Conservation (phyloP, 495 filamentous ascomycete genomes). For the Penicillium malachiteum region DNA sequence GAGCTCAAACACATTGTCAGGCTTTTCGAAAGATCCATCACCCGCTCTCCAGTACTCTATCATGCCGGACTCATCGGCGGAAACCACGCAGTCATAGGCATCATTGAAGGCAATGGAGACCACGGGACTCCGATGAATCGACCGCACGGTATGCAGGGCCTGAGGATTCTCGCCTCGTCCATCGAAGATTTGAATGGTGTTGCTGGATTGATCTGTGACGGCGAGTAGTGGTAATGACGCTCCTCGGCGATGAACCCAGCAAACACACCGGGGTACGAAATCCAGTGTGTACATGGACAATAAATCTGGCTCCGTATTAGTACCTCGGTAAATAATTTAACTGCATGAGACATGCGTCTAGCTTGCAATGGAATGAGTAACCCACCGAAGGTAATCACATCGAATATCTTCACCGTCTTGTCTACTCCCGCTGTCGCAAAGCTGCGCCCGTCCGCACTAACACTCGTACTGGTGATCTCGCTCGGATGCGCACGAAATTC, state of each 20-base stretch:
- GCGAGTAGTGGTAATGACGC: constrained; percentile 84
- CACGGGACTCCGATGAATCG: constrained; percentile 75
- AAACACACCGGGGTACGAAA: constrained; percentile 73
- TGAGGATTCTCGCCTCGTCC: constrained; percentile 76
- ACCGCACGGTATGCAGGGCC: constrained; percentile 70
- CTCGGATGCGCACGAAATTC: constrained; percentile 89
- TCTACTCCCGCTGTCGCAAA: constrained; percentile 88
- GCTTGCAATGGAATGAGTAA: no score
- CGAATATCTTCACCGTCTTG: constrained; percentile 91
- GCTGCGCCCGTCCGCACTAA: constrained; percentile 86
- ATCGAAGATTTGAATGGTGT: constrained; percentile 78
- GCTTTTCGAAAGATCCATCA: constrained; percentile 78
- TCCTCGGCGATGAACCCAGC: constrained; percentile 90
- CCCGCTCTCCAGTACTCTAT: constrained; percentile 90
- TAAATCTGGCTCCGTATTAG: constrained; percentile 57
- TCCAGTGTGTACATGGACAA: constrained; percentile 76
- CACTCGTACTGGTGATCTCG: constrained; percentile 77
- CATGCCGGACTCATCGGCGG: constrained; percentile 89
- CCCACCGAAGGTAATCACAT: constrained; percentile 90
- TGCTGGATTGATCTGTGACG: constrained; percentile 77
- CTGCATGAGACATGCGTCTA: no score
- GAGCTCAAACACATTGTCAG: constrained; percentile 83
- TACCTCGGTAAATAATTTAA: neutral
- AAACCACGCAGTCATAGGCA: constrained; percentile 83
- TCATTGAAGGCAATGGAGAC: constrained; percentile 87